phyloP scores from a whole-genome alignment of 768 basidiomycete species.

The Wakefieldia striispora region DNA sequence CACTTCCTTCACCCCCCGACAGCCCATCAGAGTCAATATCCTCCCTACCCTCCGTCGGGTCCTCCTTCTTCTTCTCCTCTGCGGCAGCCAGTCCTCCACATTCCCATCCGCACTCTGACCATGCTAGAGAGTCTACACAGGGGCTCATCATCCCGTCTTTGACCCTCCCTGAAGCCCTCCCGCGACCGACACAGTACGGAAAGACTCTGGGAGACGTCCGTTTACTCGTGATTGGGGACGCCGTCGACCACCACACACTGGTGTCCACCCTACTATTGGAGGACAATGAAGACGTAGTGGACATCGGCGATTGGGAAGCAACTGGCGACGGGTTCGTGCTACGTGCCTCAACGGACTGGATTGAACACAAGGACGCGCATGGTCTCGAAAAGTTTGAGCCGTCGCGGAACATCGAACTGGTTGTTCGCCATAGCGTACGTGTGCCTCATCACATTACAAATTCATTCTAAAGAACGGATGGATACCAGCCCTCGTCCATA shows the following conservation, averaged over 20 bases:
- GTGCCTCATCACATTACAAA: not conserved
- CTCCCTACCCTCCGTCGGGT: constrained; percentile 69
- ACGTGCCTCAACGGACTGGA: constrained; percentile 69
- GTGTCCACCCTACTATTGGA: constrained; percentile 51
- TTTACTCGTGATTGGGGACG: constrained; percentile 53
- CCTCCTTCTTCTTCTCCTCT: constrained; percentile 78
- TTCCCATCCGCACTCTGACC: constrained; percentile 42
- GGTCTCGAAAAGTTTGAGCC: constrained; percentile 68
- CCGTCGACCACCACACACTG: constrained; percentile 31
- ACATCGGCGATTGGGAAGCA: constrained; percentile 58
- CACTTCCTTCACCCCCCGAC: constrained; percentile 56
- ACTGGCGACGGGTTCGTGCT: constrained; percentile 43
- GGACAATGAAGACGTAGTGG: constrained; percentile 68
- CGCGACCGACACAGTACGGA: constrained; percentile 63
- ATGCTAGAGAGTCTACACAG: constrained; percentile 39
- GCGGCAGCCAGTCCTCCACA: constrained; percentile 65
- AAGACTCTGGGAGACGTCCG: constrained; percentile 64
- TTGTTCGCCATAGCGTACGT: constrained; percentile 53
- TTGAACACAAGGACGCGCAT: constrained; percentile 62
- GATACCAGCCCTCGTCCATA: constrained; percentile 32
- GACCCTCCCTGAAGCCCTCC: constrained; percentile 58
- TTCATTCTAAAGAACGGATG: constrained; percentile 7
- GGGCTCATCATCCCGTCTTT: constrained; percentile 72
- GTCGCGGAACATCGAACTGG: constrained; percentile 60
- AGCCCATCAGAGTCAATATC: constrained; percentile 66